These are phyloP conservation scores for Pseudocercospora cruenta DNA, from an alignment of 2,329 filamentous ascomycete species.

Conservation along the genomic window DNA sequence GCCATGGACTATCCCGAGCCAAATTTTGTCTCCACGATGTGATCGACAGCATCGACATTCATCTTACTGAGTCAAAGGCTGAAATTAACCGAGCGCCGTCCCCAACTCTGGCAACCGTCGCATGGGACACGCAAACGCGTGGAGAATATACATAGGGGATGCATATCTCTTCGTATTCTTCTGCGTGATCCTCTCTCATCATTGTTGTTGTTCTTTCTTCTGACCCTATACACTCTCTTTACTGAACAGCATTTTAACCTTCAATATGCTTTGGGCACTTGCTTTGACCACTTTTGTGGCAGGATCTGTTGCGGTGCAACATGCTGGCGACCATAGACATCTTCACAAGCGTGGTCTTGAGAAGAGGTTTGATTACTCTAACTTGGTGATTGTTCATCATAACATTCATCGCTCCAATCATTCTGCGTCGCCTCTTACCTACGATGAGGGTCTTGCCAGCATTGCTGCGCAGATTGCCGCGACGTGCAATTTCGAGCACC, in stretches of 20 bases:
- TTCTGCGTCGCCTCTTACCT: conserved; percentile 56
- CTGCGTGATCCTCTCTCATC: not conserved
- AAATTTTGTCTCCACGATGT: not conserved
- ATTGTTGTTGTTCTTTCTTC: not conserved
- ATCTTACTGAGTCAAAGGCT: conserved; percentile 11
- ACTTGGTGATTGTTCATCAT: conserved; percentile 15
- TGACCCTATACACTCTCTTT: conserved; percentile 4
- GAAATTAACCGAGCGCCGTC: conserved; percentile 2
- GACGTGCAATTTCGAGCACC: conserved; percentile 72
- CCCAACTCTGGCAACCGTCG: not conserved
- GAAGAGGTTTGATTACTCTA: conserved; percentile 14
- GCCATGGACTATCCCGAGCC: not conserved
- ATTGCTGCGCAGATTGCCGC: conserved; percentile 67
- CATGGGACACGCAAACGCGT: not conserved
- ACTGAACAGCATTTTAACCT: not conserved
- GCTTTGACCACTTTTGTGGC: conserved; percentile 2
- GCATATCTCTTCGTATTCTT: not conserved
- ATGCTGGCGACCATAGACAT: conserved; percentile 3
- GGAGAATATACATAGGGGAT: conserved; percentile 7
- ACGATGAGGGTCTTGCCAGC: conserved; percentile 64
- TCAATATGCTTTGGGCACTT: conserved; percentile 2
- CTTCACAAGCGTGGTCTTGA: conserved; percentile 4
- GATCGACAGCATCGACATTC: conserved; percentile 7
- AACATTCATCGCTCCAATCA: conserved; percentile 24
- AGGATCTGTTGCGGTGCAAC: not conserved